Base-by-base conservation (phyloP, 2,329 filamentous ascomycete species). In the Xylariaceae sp. region DNA sequence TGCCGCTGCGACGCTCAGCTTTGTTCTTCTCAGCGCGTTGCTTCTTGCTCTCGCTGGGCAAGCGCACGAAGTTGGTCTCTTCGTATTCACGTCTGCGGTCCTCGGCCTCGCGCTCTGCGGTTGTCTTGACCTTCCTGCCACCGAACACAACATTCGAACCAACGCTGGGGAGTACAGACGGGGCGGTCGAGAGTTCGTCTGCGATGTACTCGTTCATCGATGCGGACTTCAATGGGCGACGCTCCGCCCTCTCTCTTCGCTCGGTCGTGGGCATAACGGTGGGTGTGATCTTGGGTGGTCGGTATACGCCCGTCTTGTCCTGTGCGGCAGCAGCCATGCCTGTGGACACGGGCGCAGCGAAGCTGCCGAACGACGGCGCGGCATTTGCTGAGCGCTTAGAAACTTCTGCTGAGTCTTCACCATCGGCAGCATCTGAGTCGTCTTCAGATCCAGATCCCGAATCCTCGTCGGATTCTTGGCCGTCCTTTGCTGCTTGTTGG, bases 191-290 rank as follows among this genome's bases (percentile, higher is more conserved):
- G 53, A 97, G 79, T 70, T 99, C 94, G 16, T 88, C 85, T 45
- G 81, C 84, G 57, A 99, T 84, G 64, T 95, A 99, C 66, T 97
- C 93, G 66, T 97, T 92, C 66, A 99, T 84, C 1, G 91, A 90
- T 43, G 86, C 84, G 0, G 92, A 96, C 66, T 89, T 89, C 55
- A 82, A 78, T 2, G 83, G 81, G 40, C 82, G 78, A 40, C 83
- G 81, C 3, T 84, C 78, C 31, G 75, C 71, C 57, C 84, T 84
- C 55, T 86, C 83, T 31, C 84, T 78, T 45, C 81, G 78, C 53
- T 85, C 80, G 16, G 76, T 80, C 0, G 84, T 83, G 9, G 90
- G 89, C 84, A 97, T 93, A 11, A 88, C 77, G 2, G 89, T 91
- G 0, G 93, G 89, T 53, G 90, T 89, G 63, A 97, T 92, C 66